Evolutionary conservation across 306 rosid species (phyloP), one percentile per base, ranked within the genome.

Genomic region (Cucumis cinereus): DNA sequence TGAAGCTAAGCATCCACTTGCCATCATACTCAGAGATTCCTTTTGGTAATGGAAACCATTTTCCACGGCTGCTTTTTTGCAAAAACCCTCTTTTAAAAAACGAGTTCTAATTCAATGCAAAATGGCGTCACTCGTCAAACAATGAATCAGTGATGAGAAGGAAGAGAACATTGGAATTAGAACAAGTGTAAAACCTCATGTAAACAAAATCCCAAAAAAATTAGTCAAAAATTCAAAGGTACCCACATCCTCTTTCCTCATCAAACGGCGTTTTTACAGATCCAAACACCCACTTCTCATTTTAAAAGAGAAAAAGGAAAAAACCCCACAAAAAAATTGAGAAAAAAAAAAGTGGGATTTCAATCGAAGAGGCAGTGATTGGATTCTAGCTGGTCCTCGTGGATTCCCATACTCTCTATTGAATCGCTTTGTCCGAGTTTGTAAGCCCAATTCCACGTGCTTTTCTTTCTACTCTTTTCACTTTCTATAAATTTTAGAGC

Each of bases 211-310:
- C 33, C 35, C 10, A 60, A n/a, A 36, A 63, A 63, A 35, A 35
- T 35, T 13, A 14, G 4, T 22, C n/a, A 12, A 12, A 40, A 20
- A 13, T 24, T 68, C 74, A 43, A 41, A 70, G n/a, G 16, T 16
- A 13, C 38, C 57, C 75, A 49, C 75, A 24, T 70, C 57, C 14
- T 47, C 58, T 68, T 20, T 68, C 75, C 75, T 70, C 75, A 70
- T 20, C 75, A 19, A 70, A 45, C 75, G 75, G 75, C 75, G 75
- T 45, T 16, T 70, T 70, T 70, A 16, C 58, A 70, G 75, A 70
- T 70, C 75, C 58, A 49, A 47, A 45, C 41, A 24, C 16, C 52
- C 58, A 45, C 75, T 70, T 16, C 20, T 33, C 55, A 22, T 43
- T 41, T 68, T 41, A 41, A 59, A 59, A 59, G 12, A 57, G 19